phyloP scores from a whole-genome alignment of 1,284 basidiomycete genomes.

The Sanghuangporus weigelae region DNA sequence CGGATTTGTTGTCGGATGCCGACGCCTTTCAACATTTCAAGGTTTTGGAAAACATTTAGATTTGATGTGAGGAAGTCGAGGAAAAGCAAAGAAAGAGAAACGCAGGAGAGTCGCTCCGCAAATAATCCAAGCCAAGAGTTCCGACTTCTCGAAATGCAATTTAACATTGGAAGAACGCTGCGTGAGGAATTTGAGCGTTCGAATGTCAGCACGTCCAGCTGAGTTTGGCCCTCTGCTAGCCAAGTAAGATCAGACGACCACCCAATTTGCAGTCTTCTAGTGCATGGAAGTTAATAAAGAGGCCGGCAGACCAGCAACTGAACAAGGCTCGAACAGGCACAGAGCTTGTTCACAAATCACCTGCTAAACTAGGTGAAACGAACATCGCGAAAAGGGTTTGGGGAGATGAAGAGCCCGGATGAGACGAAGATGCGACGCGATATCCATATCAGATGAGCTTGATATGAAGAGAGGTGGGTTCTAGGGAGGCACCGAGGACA shows the following conservation, averaged over 20 bases:
- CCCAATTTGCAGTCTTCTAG: neutral
- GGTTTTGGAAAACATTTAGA: too few relatives aligned
- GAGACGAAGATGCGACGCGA: neutral
- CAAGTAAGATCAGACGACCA: neutral
- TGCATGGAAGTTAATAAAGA: neutral
- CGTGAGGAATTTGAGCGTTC: neutral
- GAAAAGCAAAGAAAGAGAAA: neutral
- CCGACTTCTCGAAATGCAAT: neutral
- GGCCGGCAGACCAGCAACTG: neutral
- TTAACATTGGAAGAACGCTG: neutral
- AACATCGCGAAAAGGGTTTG: neutral
- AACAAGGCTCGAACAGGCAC: conserved; percentile 1
- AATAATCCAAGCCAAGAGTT: neutral
- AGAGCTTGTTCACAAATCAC: neutral
- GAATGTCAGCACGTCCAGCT: neutral
- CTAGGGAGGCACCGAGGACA: conserved; percentile 4
- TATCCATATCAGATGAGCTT: neutral
- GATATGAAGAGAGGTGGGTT: neutral
- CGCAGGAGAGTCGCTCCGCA: neutral
- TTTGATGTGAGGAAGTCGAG: neutral
- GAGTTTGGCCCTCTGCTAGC: neutral
- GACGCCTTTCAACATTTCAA: too few relatives aligned
- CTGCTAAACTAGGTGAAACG: neutral
- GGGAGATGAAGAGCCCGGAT: neutral
- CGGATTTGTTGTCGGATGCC: too few relatives aligned